Evolutionary conservation across 441 rosid genomes (phyloP).

Genomic region (Populus trichocarpa): DNA sequence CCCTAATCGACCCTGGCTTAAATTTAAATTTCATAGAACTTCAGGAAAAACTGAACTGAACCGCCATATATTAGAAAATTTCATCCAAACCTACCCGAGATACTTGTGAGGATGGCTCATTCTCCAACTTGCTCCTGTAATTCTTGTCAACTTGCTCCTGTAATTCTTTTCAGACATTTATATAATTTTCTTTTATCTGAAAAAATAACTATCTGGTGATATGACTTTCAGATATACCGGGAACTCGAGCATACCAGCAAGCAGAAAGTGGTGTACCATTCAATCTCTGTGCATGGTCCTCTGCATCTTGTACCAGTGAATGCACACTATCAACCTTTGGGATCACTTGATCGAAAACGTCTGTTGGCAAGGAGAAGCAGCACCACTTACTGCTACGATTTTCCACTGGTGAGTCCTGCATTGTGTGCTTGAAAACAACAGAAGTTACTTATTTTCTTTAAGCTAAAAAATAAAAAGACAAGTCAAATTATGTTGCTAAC

Average conservation of each 20-base stretch:
- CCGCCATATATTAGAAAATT: background rate
- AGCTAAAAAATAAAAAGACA: background rate
- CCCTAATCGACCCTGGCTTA: background rate
- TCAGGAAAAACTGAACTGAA: background rate
- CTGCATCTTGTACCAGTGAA: conserved; percentile 64
- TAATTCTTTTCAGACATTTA: background rate
- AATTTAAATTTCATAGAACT: background rate
- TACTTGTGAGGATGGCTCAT: background rate
- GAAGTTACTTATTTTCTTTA: background rate
- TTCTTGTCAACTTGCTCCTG: background rate
- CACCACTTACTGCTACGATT: conserved; percentile 98
- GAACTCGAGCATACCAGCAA: conserved; percentile 72
- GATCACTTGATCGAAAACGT: conserved; percentile 79
- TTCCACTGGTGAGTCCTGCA: conserved; percentile 73
- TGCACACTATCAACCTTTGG: conserved; percentile 72
- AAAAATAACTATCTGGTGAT: conserved; percentile 11
- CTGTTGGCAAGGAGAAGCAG: conserved; percentile 75
- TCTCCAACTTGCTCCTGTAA: background rate
- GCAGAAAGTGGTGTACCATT: conserved; percentile 61
- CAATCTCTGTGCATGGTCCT: conserved; percentile 58
- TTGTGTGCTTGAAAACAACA: conserved; percentile 7
- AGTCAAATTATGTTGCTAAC: conserved; percentile 20
- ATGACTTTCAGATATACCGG: conserved; percentile 74
- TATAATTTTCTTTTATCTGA: background rate
- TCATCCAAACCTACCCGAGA: background rate